Evolutionary conservation across 225 moss, liverwort and hornwort species (phyloP).

Genomic region (Pseudoscleropodium purum): DNA sequence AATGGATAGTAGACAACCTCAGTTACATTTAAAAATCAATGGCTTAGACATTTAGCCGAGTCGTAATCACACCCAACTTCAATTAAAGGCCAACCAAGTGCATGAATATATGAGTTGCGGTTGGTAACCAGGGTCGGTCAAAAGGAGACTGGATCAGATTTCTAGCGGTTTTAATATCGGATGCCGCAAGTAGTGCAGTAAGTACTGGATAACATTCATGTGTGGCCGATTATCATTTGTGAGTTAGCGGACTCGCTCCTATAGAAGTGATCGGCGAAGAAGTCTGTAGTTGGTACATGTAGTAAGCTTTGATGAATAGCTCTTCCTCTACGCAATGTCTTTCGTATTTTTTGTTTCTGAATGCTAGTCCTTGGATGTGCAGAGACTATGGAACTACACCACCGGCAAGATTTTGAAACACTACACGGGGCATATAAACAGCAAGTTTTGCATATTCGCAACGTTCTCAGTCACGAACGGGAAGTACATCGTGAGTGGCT

Average conservation of each 20-base stretch:
- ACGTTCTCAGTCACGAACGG: constrained; percentile 98
- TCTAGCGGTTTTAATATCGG: not conserved
- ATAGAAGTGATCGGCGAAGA: not conserved
- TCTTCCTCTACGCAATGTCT: not conserved
- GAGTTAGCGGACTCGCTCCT: not conserved
- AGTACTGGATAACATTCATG: not conserved
- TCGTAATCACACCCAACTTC: not conserved
- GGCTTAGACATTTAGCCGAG: not conserved
- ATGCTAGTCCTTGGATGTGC: constrained; percentile 15
- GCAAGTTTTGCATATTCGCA: constrained; percentile 87
- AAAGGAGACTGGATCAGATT: not conserved
- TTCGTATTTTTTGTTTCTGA: not conserved
- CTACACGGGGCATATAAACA: constrained; percentile 75
- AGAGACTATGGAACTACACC: constrained; percentile 92
- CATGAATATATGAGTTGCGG: not conserved
- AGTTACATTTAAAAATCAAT: not conserved
- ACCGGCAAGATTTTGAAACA: constrained; percentile 86
- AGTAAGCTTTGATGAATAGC: not conserved
- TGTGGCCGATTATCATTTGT: not conserved
- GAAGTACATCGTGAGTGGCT: constrained; percentile 96
- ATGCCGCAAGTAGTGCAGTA: not conserved
- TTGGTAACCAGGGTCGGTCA: not conserved
- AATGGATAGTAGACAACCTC: not conserved
- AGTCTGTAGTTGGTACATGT: not conserved
- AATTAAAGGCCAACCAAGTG: not conserved